Conservation (phyloP, 202 grass and related monocot genomes). For the Saccharum hybrid region DNA sequence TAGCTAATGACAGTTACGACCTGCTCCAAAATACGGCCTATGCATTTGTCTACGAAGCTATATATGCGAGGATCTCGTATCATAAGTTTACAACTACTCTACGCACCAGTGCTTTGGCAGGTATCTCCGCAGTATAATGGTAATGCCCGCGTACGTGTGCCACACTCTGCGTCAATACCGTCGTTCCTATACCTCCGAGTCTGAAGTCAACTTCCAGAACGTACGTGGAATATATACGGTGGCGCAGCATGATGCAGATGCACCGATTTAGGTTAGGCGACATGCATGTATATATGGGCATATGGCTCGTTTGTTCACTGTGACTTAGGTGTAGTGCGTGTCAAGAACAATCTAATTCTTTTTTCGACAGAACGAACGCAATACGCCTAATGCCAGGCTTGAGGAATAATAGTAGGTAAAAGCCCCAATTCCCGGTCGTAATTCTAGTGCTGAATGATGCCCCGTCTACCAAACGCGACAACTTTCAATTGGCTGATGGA, state of each 20-base stretch:
- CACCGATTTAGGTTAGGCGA: conserved; percentile 38
- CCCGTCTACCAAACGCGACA: conserved; percentile 38
- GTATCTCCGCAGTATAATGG: not conserved
- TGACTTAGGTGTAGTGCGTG: conserved; percentile 17
- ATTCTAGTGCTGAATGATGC: conserved; percentile 50
- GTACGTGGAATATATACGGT: conserved; percentile 29
- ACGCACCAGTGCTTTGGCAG: not conserved
- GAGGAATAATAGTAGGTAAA: conserved; percentile 53
- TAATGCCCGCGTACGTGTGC: conserved; percentile 9
- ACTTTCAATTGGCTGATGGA: conserved; percentile 20
- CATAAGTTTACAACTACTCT: not conserved
- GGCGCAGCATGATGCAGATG: not conserved
- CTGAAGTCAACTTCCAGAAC: conserved; percentile 29
- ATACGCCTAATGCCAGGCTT: conserved; percentile 29
- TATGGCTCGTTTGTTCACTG: not conserved
- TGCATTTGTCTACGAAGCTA: not conserved
- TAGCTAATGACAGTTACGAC: not conserved
- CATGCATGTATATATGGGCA: not conserved
- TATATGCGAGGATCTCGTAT: too few relatives aligned
- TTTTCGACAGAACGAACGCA: not conserved
- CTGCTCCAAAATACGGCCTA: conserved; percentile 11
- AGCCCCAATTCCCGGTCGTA: conserved; percentile 61
- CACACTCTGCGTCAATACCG: not conserved
- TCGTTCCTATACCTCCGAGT: not conserved
- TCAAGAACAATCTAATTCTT: not conserved